These are phyloP conservation scores for Golubevia sp. DNA, from an alignment of 1,284 basidiomycete species.

Conservation along the genomic window DNA sequence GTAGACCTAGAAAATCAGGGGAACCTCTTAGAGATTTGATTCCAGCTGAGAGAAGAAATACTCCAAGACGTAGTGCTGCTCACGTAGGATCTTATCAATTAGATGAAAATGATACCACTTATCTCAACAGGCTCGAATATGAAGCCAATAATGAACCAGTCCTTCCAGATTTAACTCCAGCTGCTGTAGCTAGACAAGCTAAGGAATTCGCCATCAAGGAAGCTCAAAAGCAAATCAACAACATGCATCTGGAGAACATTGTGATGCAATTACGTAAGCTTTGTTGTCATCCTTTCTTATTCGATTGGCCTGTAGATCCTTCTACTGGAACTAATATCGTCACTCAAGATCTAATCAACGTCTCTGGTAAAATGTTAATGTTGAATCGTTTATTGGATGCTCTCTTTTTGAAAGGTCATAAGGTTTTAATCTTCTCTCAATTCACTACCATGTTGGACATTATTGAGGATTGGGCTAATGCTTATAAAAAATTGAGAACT, in stretches of 20 bases:
- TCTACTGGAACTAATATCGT: conserved; percentile 64
- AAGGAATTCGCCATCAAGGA: conserved; percentile 36
- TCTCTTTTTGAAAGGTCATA: conserved; percentile 81
- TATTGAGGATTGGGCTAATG: conserved; percentile 79
- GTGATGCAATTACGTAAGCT: conserved; percentile 81
- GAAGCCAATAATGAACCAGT: conserved; percentile 5
- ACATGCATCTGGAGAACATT: conserved; percentile 87
- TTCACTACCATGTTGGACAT: conserved; percentile 96
- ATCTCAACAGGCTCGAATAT: conserved; percentile 29
- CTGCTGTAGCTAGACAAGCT: conserved; percentile 17
- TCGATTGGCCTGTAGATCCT: conserved; percentile 81
- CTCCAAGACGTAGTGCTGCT: too few species aligned
- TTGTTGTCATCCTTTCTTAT: conserved; percentile 90
- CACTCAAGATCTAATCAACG: conserved; percentile 74
- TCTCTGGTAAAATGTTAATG: conserved; percentile 95
- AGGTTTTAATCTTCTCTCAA: conserved; percentile 89
- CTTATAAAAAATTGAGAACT: conserved; percentile 77
- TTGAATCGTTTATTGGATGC: conserved; percentile 84
- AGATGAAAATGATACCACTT: conserved; percentile 25
- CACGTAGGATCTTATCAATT: conserved; percentile 6
- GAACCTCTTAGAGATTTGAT: too few species aligned
- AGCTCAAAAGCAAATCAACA: conserved; percentile 75
- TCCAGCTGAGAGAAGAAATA: too few species aligned
- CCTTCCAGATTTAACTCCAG: too few species aligned
- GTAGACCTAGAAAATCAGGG: too few species aligned